A percentile compares a stretch with the other conserved stretches of the same genome.
Evolutionary conservation across 371 early-diverging fungal genomes (phyloP).

Genomic region (Scutellospora calospora): DNA sequence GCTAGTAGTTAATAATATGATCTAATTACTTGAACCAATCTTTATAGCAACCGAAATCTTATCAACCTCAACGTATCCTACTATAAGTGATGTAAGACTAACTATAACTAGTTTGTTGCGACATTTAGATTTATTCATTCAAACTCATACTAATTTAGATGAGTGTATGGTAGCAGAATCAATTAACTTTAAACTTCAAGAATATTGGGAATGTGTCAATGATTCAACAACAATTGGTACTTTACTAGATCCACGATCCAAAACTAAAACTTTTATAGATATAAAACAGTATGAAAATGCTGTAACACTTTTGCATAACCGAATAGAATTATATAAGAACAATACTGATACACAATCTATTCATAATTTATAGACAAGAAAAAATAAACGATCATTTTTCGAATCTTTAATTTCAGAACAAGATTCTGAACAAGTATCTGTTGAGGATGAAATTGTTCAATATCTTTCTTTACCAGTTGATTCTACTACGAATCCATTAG

Average conservation of each 20-base stretch:
- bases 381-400: too few relatives aligned
- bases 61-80: conserved; percentile 14
- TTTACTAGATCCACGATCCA: not conserved
- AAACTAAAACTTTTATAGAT: too few relatives aligned
- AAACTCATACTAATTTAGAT: too few relatives aligned
- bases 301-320: too few relatives aligned
- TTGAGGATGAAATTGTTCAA: not conserved
- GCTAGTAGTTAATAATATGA: too few relatives aligned
- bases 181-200: not conserved
- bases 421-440: not conserved
- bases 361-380: too few relatives aligned
- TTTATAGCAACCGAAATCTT: not conserved
- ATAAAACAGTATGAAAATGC: too few relatives aligned
- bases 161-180: not conserved
- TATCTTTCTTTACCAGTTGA: not conserved
- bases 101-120: too few relatives aligned
- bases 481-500: not conserved
- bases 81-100: not conserved
- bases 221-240: not conserved
- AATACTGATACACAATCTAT: too few relatives aligned
- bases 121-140: too few relatives aligned
- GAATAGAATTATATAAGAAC: too few relatives aligned
- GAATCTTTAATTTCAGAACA: not conserved
- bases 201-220: not conserved
- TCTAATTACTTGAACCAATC: too few relatives aligned